Base-by-base conservation (phyloP, 306 rosid species). In the Begonia loranthoides region DNA sequence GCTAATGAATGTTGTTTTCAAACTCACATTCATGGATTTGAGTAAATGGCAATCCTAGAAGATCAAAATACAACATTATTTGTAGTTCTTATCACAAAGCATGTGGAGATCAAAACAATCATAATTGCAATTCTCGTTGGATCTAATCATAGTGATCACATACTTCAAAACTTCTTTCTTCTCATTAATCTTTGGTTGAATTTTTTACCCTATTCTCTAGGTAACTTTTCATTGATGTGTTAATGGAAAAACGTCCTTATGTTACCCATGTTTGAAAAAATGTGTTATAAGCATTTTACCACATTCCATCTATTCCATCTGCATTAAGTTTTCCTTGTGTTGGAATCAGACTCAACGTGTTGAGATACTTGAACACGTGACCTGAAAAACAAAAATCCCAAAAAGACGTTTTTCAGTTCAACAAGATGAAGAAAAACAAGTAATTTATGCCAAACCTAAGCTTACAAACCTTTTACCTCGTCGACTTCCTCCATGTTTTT, bases 241-340 rank as follows among this genome's bases (percentile, higher is more conserved):
- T 39, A 5, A 5, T 39, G 6, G 43, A 39, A 39, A 39, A n/a
- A n/a, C n/a, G n/a, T n/a, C n/a, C n/a, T n/a, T n/a, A n/a, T n/a
- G n/a, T 5, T 5, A 39, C 8, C 6, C 43, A 10, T 5, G 43
- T 10, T 5, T 5, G 10, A 39, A 10, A 5, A 39, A 39, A 5
- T 16, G 40, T 17, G 45, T 8, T 13, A 13, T 46, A 28, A 65
- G 44, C 50, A 57, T 56, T 40, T 51, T 90, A 90, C 99, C 99
- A 90, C 60, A 86, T 66, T 80, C 99, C 95, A 75, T 90, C 99
- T 47, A 90, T 53, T 49, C 92, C 83, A 66, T 90, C 99, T 43
- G 99, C 95, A 64, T 85, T 53, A 66, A 66, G 64, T 78, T 83
- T 90, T 66, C 94, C 99, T 50, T 82, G 95, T 63, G 64, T 82